A percentile compares a stretch with the other conserved stretches of the same genome.
Conservation (phyloP, 371 early-diverging fungal genomes). For the Rozella allomycis region DNA sequence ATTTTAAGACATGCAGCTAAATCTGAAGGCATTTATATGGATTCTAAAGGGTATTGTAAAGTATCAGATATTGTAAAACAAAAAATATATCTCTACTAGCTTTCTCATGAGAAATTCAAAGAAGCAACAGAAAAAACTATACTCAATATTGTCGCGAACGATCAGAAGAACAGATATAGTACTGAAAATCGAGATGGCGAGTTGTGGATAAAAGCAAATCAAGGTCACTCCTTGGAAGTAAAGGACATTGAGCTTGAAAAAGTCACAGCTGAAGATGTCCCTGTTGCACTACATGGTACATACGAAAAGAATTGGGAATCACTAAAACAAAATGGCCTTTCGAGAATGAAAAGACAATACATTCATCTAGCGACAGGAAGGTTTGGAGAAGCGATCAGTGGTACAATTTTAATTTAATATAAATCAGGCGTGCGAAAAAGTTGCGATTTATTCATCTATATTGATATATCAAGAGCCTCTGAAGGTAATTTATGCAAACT, state of each 20-base stretch:
- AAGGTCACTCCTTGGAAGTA: conserved; percentile 50
- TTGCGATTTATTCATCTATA: conserved; percentile 44
- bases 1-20: conserved; percentile 61
- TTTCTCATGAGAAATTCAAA: conserved; percentile 27
- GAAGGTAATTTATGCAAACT: conserved; percentile 13
- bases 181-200: conserved; percentile 5
- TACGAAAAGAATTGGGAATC: conserved; percentile 22
- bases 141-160: conserved; percentile 33
- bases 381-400: conserved; percentile 19
- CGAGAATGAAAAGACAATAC: conserved; percentile 57
- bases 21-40: conserved; percentile 43
- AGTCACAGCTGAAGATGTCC: conserved; percentile 25
- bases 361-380: conserved; percentile 63
- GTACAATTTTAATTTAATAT: background rate
- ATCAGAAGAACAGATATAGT: conserved; percentile 56
- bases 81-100: conserved; percentile 9
- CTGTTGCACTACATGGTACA: conserved; percentile 54
- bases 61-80: conserved; percentile 30
- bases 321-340: conserved; percentile 33
- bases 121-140: conserved; percentile 26
- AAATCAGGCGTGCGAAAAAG: conserved; percentile 39
- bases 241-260: conserved; percentile 27
- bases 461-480: conserved; percentile 41
- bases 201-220: conserved; percentile 55
- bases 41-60: conserved; percentile 44